phyloP scores from a whole-genome alignment of 2,329 filamentous ascomycete genomes.

The Grosmannia serpens region DNA sequence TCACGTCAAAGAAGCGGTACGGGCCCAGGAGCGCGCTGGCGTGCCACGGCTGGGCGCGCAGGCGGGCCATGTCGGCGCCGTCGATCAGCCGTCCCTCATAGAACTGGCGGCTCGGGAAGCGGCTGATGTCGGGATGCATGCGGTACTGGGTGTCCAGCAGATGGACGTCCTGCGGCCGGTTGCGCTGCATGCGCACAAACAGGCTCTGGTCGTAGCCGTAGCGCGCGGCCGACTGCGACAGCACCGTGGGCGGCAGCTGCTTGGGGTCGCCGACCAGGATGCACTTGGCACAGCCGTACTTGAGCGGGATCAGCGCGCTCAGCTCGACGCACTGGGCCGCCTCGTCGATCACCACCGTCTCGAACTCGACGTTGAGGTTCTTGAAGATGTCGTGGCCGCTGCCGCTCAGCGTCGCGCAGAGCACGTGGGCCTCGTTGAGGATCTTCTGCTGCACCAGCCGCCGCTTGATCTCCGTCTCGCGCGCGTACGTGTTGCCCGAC shows the following conservation, averaged over 20 bases:
- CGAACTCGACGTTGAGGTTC: conserved; percentile 87
- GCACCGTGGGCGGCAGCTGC: conserved; percentile 87
- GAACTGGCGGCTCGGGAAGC: conserved; percentile 82
- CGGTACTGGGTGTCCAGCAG: conserved; percentile 96
- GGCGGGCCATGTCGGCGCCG: conserved; percentile 66
- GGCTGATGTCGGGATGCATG: conserved; percentile 96
- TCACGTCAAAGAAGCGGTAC: conserved; percentile 94
- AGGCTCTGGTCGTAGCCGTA: conserved; percentile 97
- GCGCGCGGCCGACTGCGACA: conserved; percentile 82
- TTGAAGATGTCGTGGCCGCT: conserved; percentile 97
- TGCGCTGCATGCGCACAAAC: conserved; percentile 96
- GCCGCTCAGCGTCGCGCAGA: conserved; percentile 90
- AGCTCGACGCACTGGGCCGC: conserved; percentile 97
- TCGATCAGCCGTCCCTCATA: conserved; percentile 83
- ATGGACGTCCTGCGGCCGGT: conserved; percentile 78
- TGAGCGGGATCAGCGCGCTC: conserved; percentile 89
- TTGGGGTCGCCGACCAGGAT: conserved; percentile 97
- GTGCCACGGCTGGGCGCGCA: conserved; percentile 80
- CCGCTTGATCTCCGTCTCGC: conserved; percentile 76
- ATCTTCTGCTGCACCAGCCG: conserved; percentile 83
- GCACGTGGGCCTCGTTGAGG: conserved; percentile 78
- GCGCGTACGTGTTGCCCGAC: conserved; percentile 66
- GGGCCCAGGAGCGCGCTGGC: conserved; percentile 66
- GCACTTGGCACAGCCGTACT: conserved; percentile 94
- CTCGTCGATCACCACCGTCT: conserved; percentile 97